Base-by-base conservation (phyloP, 2,329 filamentous ascomycete genomes). In the Ophiostoma australiae region DNA sequence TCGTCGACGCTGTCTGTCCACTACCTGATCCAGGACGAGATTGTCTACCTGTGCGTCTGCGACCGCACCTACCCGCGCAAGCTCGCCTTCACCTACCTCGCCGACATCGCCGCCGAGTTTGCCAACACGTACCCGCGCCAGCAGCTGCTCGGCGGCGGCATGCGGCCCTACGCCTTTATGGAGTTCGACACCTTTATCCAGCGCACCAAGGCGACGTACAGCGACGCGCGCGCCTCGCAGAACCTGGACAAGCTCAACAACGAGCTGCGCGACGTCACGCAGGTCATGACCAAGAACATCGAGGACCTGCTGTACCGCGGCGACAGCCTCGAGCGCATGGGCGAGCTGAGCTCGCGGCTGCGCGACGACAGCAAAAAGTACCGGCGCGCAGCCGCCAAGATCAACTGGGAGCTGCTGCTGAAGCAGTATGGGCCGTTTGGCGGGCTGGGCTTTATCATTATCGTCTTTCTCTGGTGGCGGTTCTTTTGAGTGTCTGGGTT, bases 281-380 rank as follows among this genome's bases (percentile, higher is more conserved):
- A 97, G 82, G 94, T 99, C 78, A 99, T 99, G 96, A 98, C 94
- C 71, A 98, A 98, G 87, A 99, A 99, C 80, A 98, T 99, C 76
- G 95, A 99, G 84, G 95, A 99, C 80, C 83, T 99, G 78, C 84
- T 99, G 70, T 99, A 99, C 80, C 86, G 96, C 73, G 95, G 95
- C 37, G 95, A 99, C 79, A 95, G 90, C 77, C 82, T 99, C 75
- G 95, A 99, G 82, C 88, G 93, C 77, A 99, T 99, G 95, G 94
- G 95, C 73, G 94, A 98, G 82, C 91, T 97, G 78, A 96, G 91
- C 77, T 91, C 89, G 71, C 85, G 94, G 73, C 81, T 99, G 79
- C 85, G 92, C 74, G 95, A 99, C 79, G 95, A 99, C 78, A 95
- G 91, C 79, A 92, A 90, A 80, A 98, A 97, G 82, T 99, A 99